Percentiles rank a stretch among this genome's conserved stretches.
phyloP scores from a whole-genome alignment of 495 filamentous ascomycete genomes.

The Aspergillus biplanus region DNA sequence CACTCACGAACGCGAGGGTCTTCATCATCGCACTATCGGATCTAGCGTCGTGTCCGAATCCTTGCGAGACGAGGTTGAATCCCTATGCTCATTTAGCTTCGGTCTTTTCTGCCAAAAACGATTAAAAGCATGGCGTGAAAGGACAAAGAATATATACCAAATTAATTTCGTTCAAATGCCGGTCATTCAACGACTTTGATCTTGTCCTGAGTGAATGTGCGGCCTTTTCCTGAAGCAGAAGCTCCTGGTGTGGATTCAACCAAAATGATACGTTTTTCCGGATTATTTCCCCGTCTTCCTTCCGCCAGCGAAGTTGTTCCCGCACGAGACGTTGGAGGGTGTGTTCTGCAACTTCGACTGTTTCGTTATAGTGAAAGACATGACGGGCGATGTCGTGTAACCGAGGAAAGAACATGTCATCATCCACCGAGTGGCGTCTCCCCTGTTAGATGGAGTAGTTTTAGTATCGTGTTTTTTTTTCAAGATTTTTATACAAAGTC shows the following conservation, averaged over 20 bases:
- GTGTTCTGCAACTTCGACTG: constrained; percentile 8
- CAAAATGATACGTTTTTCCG: background rate
- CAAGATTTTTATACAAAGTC: background rate
- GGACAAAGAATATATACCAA: background rate
- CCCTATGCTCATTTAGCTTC: background rate
- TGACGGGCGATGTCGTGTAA: constrained; percentile 12
- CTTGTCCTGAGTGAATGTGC: background rate
- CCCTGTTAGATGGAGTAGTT: background rate
- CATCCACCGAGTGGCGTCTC: background rate
- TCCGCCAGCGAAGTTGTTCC: constrained; percentile 1
- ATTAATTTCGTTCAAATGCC: constrained; percentile 9
- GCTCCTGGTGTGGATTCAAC: constrained; percentile 8
- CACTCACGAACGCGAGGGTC: constrained; percentile 5
- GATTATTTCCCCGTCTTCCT: background rate
- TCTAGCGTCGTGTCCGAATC: background rate
- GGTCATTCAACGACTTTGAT: constrained; percentile 13
- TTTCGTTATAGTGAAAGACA: constrained; percentile 9
- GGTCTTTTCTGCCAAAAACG: background rate
- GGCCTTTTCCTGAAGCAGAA: constrained; percentile 6
- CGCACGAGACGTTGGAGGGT: constrained; percentile 4
- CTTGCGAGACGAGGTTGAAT: constrained; percentile 12
- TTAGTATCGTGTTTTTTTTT: background rate
- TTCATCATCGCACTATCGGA: constrained; percentile 11
- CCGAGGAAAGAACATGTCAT: background rate
- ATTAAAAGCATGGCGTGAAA: background rate